Conservation (phyloP, 495 filamentous ascomycete species). For the Penicillium cataractarum region DNA sequence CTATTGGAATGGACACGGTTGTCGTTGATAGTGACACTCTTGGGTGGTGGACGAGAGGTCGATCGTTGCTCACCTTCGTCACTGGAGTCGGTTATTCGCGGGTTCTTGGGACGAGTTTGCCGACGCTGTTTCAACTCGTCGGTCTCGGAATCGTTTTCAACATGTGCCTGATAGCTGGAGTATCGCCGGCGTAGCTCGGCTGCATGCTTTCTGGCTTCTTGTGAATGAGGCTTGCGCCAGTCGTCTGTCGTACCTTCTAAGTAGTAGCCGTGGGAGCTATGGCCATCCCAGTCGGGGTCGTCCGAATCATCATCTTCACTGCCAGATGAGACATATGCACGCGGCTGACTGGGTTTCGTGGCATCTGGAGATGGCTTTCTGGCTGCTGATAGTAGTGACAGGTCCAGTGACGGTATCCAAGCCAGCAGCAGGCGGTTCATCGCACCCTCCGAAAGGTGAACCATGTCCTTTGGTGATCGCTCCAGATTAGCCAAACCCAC, state of each 20-base stretch:
- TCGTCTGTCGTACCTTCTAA: slow-evolving; percentile 40
- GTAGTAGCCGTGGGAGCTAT: slow-evolving; percentile 36
- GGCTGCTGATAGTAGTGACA: not conserved
- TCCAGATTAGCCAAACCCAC: slow-evolving; percentile 38
- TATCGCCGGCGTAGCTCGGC: slow-evolving; percentile 32
- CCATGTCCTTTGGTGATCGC: slow-evolving; percentile 43
- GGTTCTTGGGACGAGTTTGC: not conserved
- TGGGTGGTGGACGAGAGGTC: slow-evolving; percentile 19
- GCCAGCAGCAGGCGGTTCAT: slow-evolving; percentile 40
- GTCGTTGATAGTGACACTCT: slow-evolving; percentile 14
- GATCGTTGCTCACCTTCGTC: slow-evolving; percentile 31
- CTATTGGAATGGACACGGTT: too few species aligned
- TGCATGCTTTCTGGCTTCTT: slow-evolving; percentile 33
- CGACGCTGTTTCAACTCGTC: slow-evolving; percentile 17
- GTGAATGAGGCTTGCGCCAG: slow-evolving; percentile 40
- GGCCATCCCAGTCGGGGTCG: slow-evolving; percentile 33
- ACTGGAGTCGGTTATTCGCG: slow-evolving; percentile 17
- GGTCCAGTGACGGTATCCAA: slow-evolving; percentile 34
- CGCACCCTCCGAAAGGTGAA: slow-evolving; percentile 40
- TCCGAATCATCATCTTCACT: slow-evolving; percentile 37
- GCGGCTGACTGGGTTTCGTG: slow-evolving; percentile 11
- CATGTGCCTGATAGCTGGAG: slow-evolving; percentile 40
- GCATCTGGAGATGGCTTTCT: slow-evolving; percentile 1
- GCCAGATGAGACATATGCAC: slow-evolving; percentile 27
- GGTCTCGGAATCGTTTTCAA: slow-evolving; percentile 45